These are phyloP conservation scores for Naematelia aurantialba DNA, from an alignment of 768 basidiomycete genomes.

Conservation along the genomic window DNA sequence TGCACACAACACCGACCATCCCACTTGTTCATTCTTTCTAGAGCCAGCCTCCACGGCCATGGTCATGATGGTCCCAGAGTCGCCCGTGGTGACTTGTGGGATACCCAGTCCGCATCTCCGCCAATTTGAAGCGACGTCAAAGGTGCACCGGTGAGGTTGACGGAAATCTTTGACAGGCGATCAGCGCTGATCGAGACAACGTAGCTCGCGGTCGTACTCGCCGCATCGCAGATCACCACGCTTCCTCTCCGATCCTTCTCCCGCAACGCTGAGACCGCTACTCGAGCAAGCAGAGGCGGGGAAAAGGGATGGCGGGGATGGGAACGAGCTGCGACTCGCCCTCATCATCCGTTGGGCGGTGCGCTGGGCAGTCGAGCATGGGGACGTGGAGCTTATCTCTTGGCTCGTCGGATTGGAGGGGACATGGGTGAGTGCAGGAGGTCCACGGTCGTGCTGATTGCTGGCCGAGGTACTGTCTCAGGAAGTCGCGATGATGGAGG, in stretches of 20 bases:
- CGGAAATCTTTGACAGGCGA: not conserved
- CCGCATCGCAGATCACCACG: not conserved
- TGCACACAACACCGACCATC: not conserved
- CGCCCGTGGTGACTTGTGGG: not conserved
- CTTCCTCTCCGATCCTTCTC: slow-evolving; percentile 2
- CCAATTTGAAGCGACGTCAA: not conserved
- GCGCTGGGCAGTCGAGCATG: slow-evolving; percentile 29
- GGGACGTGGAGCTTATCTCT: slow-evolving; percentile 32
- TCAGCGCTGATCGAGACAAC: not conserved
- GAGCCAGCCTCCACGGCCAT: not conserved
- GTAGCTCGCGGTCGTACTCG: not conserved
- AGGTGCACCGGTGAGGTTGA: not conserved
- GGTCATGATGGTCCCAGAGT: not conserved
- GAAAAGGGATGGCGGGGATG: slow-evolving; percentile 5
- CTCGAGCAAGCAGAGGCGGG: not conserved
- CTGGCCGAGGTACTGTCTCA: slow-evolving; percentile 32
- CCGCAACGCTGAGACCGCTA: not conserved
- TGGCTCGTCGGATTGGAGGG: slow-evolving; percentile 40
- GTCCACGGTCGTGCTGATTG: not conserved
- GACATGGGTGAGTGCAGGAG: slow-evolving; percentile 20
- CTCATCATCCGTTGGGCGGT: slow-evolving; percentile 37
- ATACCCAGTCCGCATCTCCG: not conserved
- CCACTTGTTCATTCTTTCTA: no score
- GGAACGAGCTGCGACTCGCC: slow-evolving; percentile 14
- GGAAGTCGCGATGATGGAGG: slow-evolving; percentile 55